These are phyloP conservation scores for Talaromyces sp. DNA, from an alignment of 2,329 filamentous ascomycete species.

Conservation along the genomic window DNA sequence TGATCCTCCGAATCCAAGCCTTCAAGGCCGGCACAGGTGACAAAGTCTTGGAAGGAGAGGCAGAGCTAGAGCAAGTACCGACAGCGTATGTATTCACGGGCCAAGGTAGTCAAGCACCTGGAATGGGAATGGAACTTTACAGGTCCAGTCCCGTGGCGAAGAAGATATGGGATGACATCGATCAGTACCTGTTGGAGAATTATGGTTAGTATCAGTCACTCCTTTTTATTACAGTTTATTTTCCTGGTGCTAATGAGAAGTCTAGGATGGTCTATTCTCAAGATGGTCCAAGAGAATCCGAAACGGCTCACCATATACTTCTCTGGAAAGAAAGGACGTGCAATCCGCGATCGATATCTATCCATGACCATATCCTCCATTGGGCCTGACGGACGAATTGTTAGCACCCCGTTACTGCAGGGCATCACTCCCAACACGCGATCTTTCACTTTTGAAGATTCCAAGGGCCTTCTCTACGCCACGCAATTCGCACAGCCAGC, in stretches of 20 bases:
- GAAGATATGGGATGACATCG: slow-evolving; percentile 95
- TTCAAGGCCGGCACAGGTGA: slow-evolving; percentile 94
- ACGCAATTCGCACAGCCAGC: slow-evolving; percentile 98
- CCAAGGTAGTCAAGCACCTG: slow-evolving; percentile 96
- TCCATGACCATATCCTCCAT: slow-evolving; percentile 66
- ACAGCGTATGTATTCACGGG: slow-evolving; percentile 91
- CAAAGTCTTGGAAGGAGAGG: slow-evolving; percentile 90
- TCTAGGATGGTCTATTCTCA: slow-evolving; percentile 76
- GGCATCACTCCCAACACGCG: slow-evolving; percentile 87
- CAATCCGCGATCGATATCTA: slow-evolving; percentile 98
- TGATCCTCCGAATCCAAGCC: slow-evolving; percentile 95
- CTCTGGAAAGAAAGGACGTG: slow-evolving; percentile 91
- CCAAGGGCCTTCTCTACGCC: slow-evolving; percentile 87
- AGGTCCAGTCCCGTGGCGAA: slow-evolving; percentile 86
- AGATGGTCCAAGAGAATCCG: slow-evolving; percentile 99
- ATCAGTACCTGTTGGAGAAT: slow-evolving; percentile 97
- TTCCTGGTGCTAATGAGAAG: neutral
- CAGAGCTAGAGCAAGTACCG: slow-evolving; percentile 92
- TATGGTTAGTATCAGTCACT: slow-evolving; percentile 57
- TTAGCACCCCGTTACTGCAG: slow-evolving; percentile 90
- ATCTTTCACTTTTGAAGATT: slow-evolving; percentile 95
- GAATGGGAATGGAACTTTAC: slow-evolving; percentile 99
- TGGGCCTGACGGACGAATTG: slow-evolving; percentile 79
- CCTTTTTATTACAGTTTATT: neutral
- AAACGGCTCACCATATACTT: slow-evolving; percentile 98